phyloP scores from a whole-genome alignment of 805 yeast species.

The Zygosaccharomyces kombuchaensis region DNA sequence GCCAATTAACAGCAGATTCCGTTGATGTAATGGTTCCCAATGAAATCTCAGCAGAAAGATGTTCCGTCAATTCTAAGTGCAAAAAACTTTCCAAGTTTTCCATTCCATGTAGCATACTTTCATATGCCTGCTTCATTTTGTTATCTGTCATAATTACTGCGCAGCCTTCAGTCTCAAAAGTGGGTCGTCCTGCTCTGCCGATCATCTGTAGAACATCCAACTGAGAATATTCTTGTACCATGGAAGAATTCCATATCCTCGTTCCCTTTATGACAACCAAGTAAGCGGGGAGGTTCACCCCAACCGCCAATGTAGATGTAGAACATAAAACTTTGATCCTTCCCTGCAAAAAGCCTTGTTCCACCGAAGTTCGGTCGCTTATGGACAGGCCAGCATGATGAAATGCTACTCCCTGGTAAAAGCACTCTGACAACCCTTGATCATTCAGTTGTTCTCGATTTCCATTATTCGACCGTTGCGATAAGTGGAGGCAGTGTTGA shows the following conservation, averaged over 20 bases:
- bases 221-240: constrained; percentile 49
- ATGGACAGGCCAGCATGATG: constrained; percentile 57
- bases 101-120: constrained; percentile 39
- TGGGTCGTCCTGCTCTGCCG: constrained; percentile 64
- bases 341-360: constrained; percentile 42
- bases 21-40: constrained; percentile 38
- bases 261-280: constrained; percentile 60
- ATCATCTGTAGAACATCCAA: constrained; percentile 58
- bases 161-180: constrained; percentile 46
- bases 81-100: constrained; percentile 46
- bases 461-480: background rate
- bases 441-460: constrained; percentile 11
- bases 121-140: constrained; percentile 37
- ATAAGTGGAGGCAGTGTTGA: constrained; percentile 13
- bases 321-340: constrained; percentile 45
- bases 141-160: constrained; percentile 47
- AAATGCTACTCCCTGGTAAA: constrained; percentile 42
- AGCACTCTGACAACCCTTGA: constrained; percentile 12
- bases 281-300: constrained; percentile 59
- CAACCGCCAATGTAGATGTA: constrained; percentile 58
- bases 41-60: constrained; percentile 43
- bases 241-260: constrained; percentile 50
- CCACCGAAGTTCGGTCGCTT: constrained; percentile 45
- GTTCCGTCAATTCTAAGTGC: constrained; percentile 39
- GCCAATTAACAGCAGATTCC: constrained; percentile 43